Conservation (phyloP, 2,329 filamentous ascomycete genomes). For the Fusarium sp. region DNA sequence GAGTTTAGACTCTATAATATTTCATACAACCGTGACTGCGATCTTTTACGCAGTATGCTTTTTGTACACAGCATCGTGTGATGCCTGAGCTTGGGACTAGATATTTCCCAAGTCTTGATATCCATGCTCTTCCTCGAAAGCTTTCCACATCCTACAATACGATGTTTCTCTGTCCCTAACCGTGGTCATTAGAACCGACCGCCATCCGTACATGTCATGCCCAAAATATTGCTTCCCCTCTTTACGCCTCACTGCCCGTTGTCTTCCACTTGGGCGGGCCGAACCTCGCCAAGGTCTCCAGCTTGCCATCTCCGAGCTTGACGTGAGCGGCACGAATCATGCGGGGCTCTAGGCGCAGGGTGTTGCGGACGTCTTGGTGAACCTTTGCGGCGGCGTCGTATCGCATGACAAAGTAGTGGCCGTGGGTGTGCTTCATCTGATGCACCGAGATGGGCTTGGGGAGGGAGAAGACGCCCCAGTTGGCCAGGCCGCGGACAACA, state of each 20-base stretch:
- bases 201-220: constrained; percentile 3
- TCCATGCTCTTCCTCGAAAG: not conserved
- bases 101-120: constrained; percentile 4
- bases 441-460: constrained; percentile 81
- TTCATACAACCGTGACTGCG: constrained; percentile 41
- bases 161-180: not conserved
- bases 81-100: constrained; percentile 28
- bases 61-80: constrained; percentile 42
- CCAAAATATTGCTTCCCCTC: not conserved
- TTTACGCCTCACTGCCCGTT: constrained; percentile 46
- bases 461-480: constrained; percentile 94
- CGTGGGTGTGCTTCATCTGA: constrained; percentile 82
- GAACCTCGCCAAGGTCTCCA: constrained; percentile 61
- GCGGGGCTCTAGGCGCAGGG: constrained; percentile 84
- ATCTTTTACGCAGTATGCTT: constrained; percentile 31
- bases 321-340: constrained; percentile 90
- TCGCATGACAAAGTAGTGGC: constrained; percentile 98
- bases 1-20: constrained; percentile 39
- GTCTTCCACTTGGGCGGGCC: constrained; percentile 61
- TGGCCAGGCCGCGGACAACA: constrained; percentile 89
- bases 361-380: constrained; percentile 78
- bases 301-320: constrained; percentile 76
- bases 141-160: constrained; percentile 36
- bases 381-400: constrained; percentile 82
- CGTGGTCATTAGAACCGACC: constrained; percentile 3